Evolutionary conservation across 768 basidiomycete species (phyloP).

Genomic region (Mycena venus): DNA sequence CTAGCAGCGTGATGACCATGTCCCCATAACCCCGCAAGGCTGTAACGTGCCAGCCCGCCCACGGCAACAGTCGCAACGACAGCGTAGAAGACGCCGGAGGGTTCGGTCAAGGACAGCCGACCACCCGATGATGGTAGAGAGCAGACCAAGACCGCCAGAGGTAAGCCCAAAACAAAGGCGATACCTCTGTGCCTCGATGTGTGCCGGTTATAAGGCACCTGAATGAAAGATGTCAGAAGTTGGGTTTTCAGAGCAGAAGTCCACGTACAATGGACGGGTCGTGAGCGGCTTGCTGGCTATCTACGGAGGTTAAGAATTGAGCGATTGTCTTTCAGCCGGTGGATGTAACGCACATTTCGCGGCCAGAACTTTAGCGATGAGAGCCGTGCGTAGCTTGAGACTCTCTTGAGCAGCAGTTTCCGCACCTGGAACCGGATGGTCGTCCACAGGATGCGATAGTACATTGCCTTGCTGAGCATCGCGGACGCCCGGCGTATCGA

Average conservation of each 20-base stretch:
- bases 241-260: too few species aligned
- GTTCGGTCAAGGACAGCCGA: constrained; percentile 9
- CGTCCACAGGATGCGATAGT: too few species aligned
- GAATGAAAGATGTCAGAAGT: too few species aligned
- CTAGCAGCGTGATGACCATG: background rate
- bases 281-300: background rate
- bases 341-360: background rate
- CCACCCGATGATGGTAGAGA: constrained; percentile 1
- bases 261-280: too few species aligned
- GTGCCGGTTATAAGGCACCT: background rate
- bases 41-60: background rate
- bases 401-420: constrained; percentile 1
- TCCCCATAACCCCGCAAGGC: background rate
- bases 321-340: background rate
- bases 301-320: background rate
- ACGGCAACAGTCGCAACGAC: background rate
- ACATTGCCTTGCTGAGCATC: too few species aligned
- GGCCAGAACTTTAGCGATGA: background rate
- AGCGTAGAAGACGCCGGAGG: background rate
- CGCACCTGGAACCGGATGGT: background rate
- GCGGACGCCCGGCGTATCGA: too few species aligned
- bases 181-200: constrained; percentile 12
- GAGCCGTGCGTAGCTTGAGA: background rate
- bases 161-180: constrained; percentile 4
- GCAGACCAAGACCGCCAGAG: constrained; percentile 18